Evolutionary conservation across 495 filamentous ascomycete species (phyloP), one percentile per base, ranked within the genome.

Genomic region (Haplographium delicatum): DNA sequence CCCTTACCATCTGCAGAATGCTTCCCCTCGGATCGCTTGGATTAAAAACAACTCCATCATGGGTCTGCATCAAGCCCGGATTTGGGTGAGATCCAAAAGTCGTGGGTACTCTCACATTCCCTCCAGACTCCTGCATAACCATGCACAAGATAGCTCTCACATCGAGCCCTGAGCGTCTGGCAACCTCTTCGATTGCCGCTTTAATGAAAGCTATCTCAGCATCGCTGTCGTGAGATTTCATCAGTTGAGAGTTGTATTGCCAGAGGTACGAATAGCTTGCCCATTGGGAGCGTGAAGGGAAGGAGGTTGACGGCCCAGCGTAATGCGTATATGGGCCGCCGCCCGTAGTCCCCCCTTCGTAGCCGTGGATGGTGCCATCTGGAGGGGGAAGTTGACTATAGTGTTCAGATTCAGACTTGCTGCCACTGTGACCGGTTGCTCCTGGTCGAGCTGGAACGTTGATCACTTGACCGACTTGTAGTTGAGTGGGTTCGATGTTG

Each of bases 71-170:
- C 10, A 56, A 40, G 7, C 53, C 53, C 4, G 15, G 19, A 51
- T 65, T 59, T 13, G 60, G 59, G 49, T 68, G 65, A 23, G 25
- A 22, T 57, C 62, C 63, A 44, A n/a, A 37, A 13, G 70, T 71
- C 33, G 58, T 67, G 5, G 31, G 24, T 8, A 70, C 68, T 20
- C 65, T 61, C 18, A 72, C 68, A 51, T 69, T 56, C 37, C 70
- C 70, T 44, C 59, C 64, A 54, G 55, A 62, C 58, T 72, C 70
- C 51, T 72, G 68, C 65, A 72, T 70, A 58, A 71, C 70, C 51
- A 69, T 68, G 50, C 51, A 59, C 38, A 71, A 59, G 58, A 71
- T 71, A 55, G 70, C 62, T 24, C 70, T 67, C 55, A 65, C 61
- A n/a, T 72, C 68, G 24, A 72, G 62, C 13, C 66, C 64, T 45